Evolutionary conservation across 2,329 filamentous ascomycete species (phyloP).

Genomic region (Ophiostoma ulmi): DNA sequence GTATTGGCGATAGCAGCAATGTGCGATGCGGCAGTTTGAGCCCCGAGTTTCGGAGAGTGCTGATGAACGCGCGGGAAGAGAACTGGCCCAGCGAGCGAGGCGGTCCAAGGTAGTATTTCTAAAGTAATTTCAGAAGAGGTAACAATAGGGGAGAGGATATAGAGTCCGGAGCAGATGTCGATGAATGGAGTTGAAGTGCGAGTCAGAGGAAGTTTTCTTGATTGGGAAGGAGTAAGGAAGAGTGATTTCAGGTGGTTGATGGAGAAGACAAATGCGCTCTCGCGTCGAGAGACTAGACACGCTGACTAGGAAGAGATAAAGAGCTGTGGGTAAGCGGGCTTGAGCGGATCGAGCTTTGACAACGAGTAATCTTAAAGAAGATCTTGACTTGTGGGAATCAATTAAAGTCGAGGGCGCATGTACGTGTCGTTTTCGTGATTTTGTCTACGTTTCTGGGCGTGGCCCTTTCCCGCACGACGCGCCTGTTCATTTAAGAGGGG

Average conservation of each 20-base stretch:
- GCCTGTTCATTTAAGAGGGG: slow-evolving; percentile 23
- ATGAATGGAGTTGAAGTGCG: neutral
- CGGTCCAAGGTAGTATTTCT: neutral
- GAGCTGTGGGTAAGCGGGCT: neutral
- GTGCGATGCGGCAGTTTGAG: neutral
- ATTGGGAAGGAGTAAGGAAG: slow-evolving; percentile 6
- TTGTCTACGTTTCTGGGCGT: slow-evolving; percentile 23
- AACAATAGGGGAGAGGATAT: neutral
- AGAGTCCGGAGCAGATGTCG: neutral
- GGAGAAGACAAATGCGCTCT: neutral
- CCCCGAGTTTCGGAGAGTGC: neutral
- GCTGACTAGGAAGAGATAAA: neutral
- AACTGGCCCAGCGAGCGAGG: neutral
- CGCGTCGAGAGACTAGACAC: neutral
- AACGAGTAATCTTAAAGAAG: neutral
- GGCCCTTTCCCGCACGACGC: slow-evolving; percentile 24
- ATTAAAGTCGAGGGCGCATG: slow-evolving; percentile 28
- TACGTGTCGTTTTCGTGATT: slow-evolving; percentile 32
- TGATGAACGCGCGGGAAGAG: neutral
- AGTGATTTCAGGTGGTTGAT: neutral
- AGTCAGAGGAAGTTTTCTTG: neutral
- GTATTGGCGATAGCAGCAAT: neutral
- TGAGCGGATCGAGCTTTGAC: slow-evolving; percentile 3
- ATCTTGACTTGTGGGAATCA: slow-evolving; percentile 23
- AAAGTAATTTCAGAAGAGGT: neutral